Percentiles rank a stretch among this genome's conserved stretches.
Conservation (phyloP, 169 alveolate genomes). For the Babesia divergens region DNA sequence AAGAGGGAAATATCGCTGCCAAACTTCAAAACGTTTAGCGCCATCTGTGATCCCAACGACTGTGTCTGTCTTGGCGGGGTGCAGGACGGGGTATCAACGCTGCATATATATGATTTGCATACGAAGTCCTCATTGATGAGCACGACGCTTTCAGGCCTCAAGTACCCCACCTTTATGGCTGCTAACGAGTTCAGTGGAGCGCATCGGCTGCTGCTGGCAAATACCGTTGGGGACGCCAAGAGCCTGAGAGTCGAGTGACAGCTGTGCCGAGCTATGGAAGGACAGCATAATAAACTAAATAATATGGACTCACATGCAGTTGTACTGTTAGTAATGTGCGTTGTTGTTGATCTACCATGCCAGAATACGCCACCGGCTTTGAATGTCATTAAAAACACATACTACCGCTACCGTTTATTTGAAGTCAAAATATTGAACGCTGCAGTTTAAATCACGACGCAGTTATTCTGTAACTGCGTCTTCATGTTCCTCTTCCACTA, state of each 20-base stretch:
- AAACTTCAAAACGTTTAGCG: constrained; percentile 9
- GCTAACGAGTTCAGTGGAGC: constrained; percentile 35
- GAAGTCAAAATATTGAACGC: too few relatives aligned
- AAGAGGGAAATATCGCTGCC: constrained; percentile 28
- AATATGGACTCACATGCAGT: too few relatives aligned
- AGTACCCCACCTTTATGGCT: constrained; percentile 33
- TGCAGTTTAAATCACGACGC: too few relatives aligned
- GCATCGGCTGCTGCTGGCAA: constrained; percentile 24
- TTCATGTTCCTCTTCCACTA: not conserved
- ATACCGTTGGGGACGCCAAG: constrained; percentile 5
- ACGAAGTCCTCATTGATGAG: constrained; percentile 1
- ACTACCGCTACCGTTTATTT: too few relatives aligned
- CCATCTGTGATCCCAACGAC: constrained; percentile 54
- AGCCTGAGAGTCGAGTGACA: not conserved
- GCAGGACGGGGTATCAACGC: constrained; percentile 6
- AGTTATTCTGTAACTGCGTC: not conserved
- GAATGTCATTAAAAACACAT: too few relatives aligned
- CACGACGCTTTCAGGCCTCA: constrained; percentile 3
- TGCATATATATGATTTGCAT: constrained; percentile 36
- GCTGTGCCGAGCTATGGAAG: too few relatives aligned
- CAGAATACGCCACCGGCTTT: too few relatives aligned
- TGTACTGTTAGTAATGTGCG: too few relatives aligned
- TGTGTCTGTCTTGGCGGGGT: constrained; percentile 11
- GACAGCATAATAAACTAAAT: too few relatives aligned
- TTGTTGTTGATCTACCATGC: too few relatives aligned